These are phyloP conservation scores for Francoa sonchifolia DNA, from an alignment of 441 rosid species.

Conservation along the genomic window DNA sequence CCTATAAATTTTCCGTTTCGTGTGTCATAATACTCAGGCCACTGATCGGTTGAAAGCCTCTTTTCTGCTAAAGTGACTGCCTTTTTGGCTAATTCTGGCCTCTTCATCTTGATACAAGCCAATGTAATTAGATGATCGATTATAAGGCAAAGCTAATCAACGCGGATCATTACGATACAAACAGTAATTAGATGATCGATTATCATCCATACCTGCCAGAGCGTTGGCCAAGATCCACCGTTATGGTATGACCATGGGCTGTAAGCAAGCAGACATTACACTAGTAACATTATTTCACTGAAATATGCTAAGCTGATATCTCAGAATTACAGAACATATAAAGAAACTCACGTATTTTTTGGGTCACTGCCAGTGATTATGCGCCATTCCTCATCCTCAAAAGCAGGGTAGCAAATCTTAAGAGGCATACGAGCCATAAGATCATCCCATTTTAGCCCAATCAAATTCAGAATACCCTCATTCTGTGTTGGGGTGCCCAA, in stretches of 20 bases:
- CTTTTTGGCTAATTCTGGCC: constrained; percentile 64
- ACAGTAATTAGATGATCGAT: neutral
- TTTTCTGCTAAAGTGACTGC: constrained; percentile 70
- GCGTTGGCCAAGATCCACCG: constrained; percentile 95
- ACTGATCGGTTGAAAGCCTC: constrained; percentile 51
- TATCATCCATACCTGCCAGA: constrained; percentile 60
- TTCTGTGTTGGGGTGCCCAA: constrained; percentile 62
- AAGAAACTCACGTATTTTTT: constrained; percentile 64
- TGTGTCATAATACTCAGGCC: constrained; percentile 94
- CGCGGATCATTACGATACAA: neutral
- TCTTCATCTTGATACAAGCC: constrained; percentile 93
- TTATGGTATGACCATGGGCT: constrained; percentile 98
- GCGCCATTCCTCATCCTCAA: constrained; percentile 80
- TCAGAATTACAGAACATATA: neutral
- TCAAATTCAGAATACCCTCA: constrained; percentile 51
- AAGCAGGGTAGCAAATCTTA: constrained; percentile 77
- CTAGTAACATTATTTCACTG: no score
- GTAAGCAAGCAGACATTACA: constrained; percentile 16
- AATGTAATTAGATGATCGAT: constrained; percentile 31
- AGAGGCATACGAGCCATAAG: constrained; percentile 78
- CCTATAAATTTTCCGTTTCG: constrained; percentile 72
- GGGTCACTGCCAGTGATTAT: constrained; percentile 88
- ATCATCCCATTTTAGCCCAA: constrained; percentile 84
- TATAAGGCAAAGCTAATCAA: no score
- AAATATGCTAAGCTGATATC: neutral